These are phyloP conservation scores for Chloromonas sp. DNA, from an alignment of 163 green algal species.

Conservation along the genomic window DNA sequence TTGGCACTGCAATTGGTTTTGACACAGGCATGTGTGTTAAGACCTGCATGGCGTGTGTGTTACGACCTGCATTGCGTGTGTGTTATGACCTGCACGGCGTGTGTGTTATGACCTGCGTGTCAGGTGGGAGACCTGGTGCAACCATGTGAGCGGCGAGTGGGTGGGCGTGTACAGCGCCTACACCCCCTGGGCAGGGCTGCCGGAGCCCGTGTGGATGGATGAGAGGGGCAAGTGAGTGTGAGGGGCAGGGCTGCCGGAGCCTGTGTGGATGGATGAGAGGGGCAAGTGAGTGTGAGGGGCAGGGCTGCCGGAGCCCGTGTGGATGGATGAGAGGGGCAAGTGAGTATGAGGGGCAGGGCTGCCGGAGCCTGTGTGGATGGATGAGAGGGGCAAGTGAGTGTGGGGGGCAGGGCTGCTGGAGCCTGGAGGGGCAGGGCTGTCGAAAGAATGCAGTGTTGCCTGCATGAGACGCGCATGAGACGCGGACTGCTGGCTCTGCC, in stretches of 20 bases:
- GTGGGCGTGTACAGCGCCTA: constrained; percentile 49
- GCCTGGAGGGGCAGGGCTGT: too few species aligned
- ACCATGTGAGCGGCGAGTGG: constrained; percentile 47
- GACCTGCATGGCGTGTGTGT: too few species aligned
- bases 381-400: constrained; percentile 14
- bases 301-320: not conserved
- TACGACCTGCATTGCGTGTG: too few species aligned
- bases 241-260: not conserved
- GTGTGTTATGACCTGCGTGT: too few species aligned
- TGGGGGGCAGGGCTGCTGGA: too few species aligned
- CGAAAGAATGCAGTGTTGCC: too few species aligned
- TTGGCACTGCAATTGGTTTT: too few species aligned
- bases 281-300: constrained; percentile 1
- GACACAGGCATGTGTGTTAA: too few species aligned
- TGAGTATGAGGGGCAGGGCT: constrained; percentile 13
- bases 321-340: too few species aligned
- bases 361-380: constrained; percentile 26
- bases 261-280: not conserved
- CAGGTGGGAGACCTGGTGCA: constrained; percentile 49
- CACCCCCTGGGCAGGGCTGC: constrained; percentile 43
- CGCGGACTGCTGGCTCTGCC: not conserved
- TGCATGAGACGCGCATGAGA: too few species aligned
- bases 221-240: constrained; percentile 8
- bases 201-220: constrained; percentile 24
- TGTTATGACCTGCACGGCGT: too few species aligned